Percentiles rank a stretch among this genome's conserved stretches.
Conservation (phyloP, 805 yeast genomes). For the Saccharomycopsis guyanensis region DNA sequence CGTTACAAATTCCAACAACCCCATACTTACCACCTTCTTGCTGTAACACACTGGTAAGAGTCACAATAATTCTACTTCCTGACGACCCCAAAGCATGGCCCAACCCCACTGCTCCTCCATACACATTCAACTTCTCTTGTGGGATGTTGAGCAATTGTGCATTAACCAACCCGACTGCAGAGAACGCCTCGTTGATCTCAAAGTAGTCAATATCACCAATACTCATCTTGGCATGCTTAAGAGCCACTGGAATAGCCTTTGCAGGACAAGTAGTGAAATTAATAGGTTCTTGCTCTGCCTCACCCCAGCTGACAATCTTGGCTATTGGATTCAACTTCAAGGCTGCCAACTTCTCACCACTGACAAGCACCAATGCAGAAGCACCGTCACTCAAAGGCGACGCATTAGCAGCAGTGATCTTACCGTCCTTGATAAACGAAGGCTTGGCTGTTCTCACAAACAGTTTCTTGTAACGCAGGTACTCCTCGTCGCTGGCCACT, state of each 20-base stretch:
- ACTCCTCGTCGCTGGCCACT: slow-evolving; percentile 78
- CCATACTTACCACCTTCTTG: slow-evolving; percentile 88
- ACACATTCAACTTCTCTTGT: slow-evolving; percentile 65
- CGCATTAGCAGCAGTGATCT: slow-evolving; percentile 95
- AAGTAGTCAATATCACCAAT: slow-evolving; percentile 72
- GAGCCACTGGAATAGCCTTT: slow-evolving; percentile 89
- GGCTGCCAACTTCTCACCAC: slow-evolving; percentile 76
- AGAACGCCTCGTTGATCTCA: slow-evolving; percentile 96
- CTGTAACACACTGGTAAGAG: slow-evolving; percentile 65
- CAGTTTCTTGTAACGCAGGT: slow-evolving; percentile 61
- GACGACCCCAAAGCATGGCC: slow-evolving; percentile 95
- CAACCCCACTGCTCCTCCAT: slow-evolving; percentile 94
- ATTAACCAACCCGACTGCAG: slow-evolving; percentile 92
- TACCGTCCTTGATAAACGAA: slow-evolving; percentile 87
- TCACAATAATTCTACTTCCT: slow-evolving; percentile 90
- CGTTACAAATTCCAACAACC: slow-evolving; percentile 95
- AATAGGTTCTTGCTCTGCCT: slow-evolving; percentile 90
- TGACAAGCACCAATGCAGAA: slow-evolving; percentile 85
- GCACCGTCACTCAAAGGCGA: slow-evolving; percentile 96
- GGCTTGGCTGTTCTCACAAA: slow-evolving; percentile 80
- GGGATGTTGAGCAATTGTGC: slow-evolving; percentile 59
- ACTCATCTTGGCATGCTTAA: slow-evolving; percentile 67
- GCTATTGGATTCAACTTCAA: slow-evolving; percentile 84
- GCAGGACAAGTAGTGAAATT: slow-evolving; percentile 96
- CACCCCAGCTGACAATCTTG: slow-evolving; percentile 89